Evolutionary conservation across 257 asterid genomes (phyloP), one percentile per base, ranked within the genome.

Genomic region (Knoxia roxburghii): DNA sequence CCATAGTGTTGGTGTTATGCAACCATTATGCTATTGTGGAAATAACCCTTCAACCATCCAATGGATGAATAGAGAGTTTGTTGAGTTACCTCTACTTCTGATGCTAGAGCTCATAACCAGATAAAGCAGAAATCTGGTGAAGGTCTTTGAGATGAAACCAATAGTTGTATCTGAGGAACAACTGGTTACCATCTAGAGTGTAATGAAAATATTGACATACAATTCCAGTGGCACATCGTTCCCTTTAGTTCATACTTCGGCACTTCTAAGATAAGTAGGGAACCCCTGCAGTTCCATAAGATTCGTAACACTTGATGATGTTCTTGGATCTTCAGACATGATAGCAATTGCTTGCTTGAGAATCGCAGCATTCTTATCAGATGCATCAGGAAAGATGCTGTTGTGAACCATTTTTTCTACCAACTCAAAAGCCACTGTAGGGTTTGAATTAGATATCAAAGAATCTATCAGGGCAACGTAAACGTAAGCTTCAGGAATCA

Each of bases 401-500:
- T 69, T 68, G 17, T 21, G 48, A 64, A 75, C 72, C 95, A 86
- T 84, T 82, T 73, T 84, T 68, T 75, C 77, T 46, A 82, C 63
- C 39, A 93, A 33, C 64, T 78, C 68, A 65, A 68, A 72, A 64
- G 86, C 88, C 84, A 79, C 73, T 45, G 35, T 68, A 21, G 60
- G 77, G 68, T 84, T 77, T 17, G 82, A 76, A 26, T 74, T 69
- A 55, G 82, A 83, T 71, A 82, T 68, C 81, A 82, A 86, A 52
- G 95, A 82, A 72, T 79, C 84, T 27, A 80, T 64, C 43, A 93
- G 61, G 69, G 78, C 84, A 68, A 79, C 72, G 77, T 84, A 85
- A 21, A 89, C 60, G 35, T 74, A 89, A 58, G 73, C 68, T 70
- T 86, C 98, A 41, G 96, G 89, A 53, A 74, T 64, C 90, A 88